Percentiles rank a stretch among this genome's conserved stretches.
These are phyloP conservation scores for Neodidymelliopsis sp. DNA, from an alignment of 2,329 filamentous ascomycete species.

Conservation along the genomic window DNA sequence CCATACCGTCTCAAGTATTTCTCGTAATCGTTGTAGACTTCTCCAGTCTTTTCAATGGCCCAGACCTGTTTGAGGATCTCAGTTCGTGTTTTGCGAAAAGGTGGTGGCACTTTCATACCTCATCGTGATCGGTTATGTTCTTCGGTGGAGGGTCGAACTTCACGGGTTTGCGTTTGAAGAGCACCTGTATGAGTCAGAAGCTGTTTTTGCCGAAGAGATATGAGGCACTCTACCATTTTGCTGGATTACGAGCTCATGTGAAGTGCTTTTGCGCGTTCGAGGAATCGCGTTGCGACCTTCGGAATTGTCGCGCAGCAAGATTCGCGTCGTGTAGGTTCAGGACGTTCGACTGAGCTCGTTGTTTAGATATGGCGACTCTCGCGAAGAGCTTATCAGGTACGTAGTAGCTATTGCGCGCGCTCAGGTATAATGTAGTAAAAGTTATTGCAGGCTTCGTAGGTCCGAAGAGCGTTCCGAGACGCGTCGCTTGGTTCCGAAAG, in stretches of 20 bases:
- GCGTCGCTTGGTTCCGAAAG: conserved; percentile 52
- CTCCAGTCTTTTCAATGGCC: conserved; percentile 87
- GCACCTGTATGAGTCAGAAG: conserved; percentile 67
- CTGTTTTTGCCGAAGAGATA: background rate
- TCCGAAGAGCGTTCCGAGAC: conserved; percentile 47
- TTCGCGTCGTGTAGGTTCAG: conserved; percentile 19
- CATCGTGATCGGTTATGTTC: conserved; percentile 80
- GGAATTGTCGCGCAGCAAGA: conserved; percentile 33
- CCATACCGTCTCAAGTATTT: conserved; percentile 82
- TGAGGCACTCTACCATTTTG: conserved; percentile 43
- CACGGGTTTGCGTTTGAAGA: conserved; percentile 96
- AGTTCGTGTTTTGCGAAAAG: conserved; percentile 25
- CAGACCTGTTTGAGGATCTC: conserved; percentile 71
- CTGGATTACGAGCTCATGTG: conserved; percentile 38
- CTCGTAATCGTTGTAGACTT: conserved; percentile 89
- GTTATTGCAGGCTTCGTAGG: conserved; percentile 39
- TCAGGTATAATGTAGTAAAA: conserved; percentile 35
- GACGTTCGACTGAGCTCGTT: conserved; percentile 1
- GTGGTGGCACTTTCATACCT: conserved; percentile 65
- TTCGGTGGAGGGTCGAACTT: conserved; percentile 76
- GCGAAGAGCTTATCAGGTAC: conserved; percentile 12
- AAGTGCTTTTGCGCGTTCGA: conserved; percentile 28
- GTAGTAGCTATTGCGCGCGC: conserved; percentile 28
- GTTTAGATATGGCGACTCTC: conserved; percentile 19
- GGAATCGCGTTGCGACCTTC: conserved; percentile 39